These are phyloP conservation scores for Xylaria arbuscula DNA, from an alignment of 2,329 filamentous ascomycete genomes.

Conservation along the genomic window DNA sequence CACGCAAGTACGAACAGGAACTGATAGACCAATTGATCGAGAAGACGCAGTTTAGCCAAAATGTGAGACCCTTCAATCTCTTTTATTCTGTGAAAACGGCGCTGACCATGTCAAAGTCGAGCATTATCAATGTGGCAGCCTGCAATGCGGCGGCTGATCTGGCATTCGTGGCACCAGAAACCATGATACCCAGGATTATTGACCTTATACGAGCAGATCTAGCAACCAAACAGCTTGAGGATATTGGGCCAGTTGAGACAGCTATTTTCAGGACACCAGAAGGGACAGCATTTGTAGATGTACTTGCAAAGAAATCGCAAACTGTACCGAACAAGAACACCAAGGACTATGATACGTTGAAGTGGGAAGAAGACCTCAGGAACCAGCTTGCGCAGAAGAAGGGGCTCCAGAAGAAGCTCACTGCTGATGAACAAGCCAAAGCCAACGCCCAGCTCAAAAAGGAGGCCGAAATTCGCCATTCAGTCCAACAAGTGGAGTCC, in stretches of 20 bases:
- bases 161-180: slow-evolving; percentile 90
- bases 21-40: slow-evolving; percentile 75
- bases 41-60: slow-evolving; percentile 61
- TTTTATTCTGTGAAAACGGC: background rate
- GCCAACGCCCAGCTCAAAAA: slow-evolving; percentile 91
- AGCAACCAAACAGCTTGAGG: slow-evolving; percentile 73
- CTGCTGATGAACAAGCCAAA: slow-evolving; percentile 87
- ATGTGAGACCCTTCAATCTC: slow-evolving; percentile 46
- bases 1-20: slow-evolving; percentile 68
- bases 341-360: slow-evolving; percentile 94
- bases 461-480: slow-evolving; percentile 80
- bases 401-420: slow-evolving; percentile 89
- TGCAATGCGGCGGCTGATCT: slow-evolving; percentile 89
- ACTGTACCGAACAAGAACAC: slow-evolving; percentile 83
- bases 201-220: slow-evolving; percentile 80
- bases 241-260: slow-evolving; percentile 86
- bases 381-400: slow-evolving; percentile 92
- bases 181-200: slow-evolving; percentile 80
- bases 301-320: slow-evolving; percentile 83
- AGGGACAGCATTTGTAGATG: slow-evolving; percentile 88
- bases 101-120: slow-evolving; percentile 48
- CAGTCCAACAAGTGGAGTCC: slow-evolving; percentile 76
- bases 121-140: slow-evolving; percentile 72
- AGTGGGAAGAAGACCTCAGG: slow-evolving; percentile 95
- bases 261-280: slow-evolving; percentile 93